Conservation (phyloP, 306 rosid genomes). For the Ormosia semicastrata region DNA sequence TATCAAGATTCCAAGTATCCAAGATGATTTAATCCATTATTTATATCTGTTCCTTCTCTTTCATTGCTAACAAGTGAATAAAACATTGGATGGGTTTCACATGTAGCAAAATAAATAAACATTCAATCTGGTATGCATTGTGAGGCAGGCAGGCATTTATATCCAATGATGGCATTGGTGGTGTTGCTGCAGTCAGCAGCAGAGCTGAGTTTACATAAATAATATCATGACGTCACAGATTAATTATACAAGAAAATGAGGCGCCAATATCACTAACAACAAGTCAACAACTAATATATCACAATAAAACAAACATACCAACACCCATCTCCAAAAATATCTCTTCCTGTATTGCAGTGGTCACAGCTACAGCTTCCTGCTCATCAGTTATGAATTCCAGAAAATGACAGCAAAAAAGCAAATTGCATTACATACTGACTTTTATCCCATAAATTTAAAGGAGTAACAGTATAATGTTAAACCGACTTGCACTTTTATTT, state of each 20-base stretch:
- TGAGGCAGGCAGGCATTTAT: neutral
- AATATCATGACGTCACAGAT: neutral
- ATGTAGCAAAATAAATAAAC: neutral
- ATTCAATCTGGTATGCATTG: neutral
- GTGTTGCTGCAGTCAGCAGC: neutral
- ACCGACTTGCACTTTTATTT: neutral
- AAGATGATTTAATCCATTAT: neutral
- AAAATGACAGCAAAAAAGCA: neutral
- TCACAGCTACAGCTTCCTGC: constrained; percentile 91
- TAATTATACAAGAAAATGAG: neutral
- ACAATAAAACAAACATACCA: constrained; percentile 45
- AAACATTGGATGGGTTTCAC: neutral
- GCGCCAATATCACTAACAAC: neutral
- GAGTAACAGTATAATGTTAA: neutral
- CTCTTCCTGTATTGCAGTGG: constrained; percentile 88
- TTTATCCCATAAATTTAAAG: neutral
- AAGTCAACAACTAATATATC: neutral
- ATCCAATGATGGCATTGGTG: neutral
- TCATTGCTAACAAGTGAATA: neutral
- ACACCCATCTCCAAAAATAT: constrained; percentile 80
- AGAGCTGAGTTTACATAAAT: neutral
- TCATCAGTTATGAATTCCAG: constrained; percentile 9
- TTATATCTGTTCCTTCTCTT: neutral
- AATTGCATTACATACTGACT: constrained; percentile 2
- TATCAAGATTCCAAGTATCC: neutral